phyloP scores from a whole-genome alignment of 257 asterid species.

The Plantago major region DNA sequence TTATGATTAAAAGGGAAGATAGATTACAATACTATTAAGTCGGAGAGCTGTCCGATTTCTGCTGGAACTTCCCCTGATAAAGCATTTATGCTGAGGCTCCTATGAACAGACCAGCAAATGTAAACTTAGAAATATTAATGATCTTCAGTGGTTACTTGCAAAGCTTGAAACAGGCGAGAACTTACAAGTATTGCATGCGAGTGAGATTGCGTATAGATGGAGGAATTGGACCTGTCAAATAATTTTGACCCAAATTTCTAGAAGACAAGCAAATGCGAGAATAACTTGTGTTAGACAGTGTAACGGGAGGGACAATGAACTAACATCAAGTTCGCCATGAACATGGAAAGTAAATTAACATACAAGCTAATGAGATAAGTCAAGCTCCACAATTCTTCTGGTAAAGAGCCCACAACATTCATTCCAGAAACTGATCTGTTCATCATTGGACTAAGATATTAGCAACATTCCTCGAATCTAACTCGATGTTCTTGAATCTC shows the following conservation, averaged over 20 bases:
- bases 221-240: slow-evolving; percentile 43
- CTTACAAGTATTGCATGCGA: slow-evolving; percentile 43
- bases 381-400: slow-evolving; percentile 58
- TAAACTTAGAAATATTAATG: neutral
- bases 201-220: slow-evolving; percentile 32
- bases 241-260: slow-evolving; percentile 39
- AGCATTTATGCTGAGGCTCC: slow-evolving; percentile 34
- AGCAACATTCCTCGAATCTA: too few species aligned
- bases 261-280: neutral
- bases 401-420: slow-evolving; percentile 40
- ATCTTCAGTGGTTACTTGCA: too few species aligned
- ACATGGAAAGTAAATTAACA: slow-evolving; percentile 7
- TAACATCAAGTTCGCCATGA: neutral
- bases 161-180: neutral
- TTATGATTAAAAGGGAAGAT: too few species aligned
- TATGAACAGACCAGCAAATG: slow-evolving; percentile 7
- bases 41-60: slow-evolving; percentile 40
- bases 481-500: too few species aligned
- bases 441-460: too few species aligned
- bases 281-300: too few species aligned
- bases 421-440: neutral
- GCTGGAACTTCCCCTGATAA: slow-evolving; percentile 44
- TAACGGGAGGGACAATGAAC: too few species aligned
- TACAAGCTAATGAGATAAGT: slow-evolving; percentile 46
- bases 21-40: slow-evolving; percentile 32